phyloP scores from a whole-genome alignment of 495 filamentous ascomycete species.

The Rusavskia elegans region DNA sequence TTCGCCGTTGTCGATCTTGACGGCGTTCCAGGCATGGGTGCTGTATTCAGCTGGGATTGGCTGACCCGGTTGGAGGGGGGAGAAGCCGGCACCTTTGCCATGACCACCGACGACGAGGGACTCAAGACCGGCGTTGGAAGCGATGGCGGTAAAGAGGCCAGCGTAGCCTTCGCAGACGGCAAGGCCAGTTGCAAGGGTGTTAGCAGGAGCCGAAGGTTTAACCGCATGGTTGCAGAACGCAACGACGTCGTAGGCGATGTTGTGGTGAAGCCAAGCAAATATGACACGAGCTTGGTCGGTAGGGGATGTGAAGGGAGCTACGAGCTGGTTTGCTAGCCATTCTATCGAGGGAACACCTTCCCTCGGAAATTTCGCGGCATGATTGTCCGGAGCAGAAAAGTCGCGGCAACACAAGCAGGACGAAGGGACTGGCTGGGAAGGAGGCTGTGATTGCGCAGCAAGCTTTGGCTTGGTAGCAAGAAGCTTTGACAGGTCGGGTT shows the following conservation, averaged over 20 bases:
- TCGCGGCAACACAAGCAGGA: slow-evolving; percentile 72
- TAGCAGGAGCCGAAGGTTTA: slow-evolving; percentile 46
- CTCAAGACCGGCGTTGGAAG: slow-evolving; percentile 58
- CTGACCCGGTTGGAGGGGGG: slow-evolving; percentile 34
- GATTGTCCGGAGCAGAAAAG: slow-evolving; percentile 63
- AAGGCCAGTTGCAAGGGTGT: slow-evolving; percentile 53
- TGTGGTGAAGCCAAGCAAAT: slow-evolving; percentile 93
- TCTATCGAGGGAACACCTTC: slow-evolving; percentile 29
- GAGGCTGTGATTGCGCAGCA: slow-evolving; percentile 5
- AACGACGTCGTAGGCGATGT: slow-evolving; percentile 67
- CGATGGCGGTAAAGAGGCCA: slow-evolving; percentile 60
- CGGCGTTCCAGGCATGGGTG: slow-evolving; percentile 86
- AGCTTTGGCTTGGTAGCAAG: slow-evolving; percentile 37
- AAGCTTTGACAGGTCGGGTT: slow-evolving; percentile 40
- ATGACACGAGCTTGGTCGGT: slow-evolving; percentile 87
- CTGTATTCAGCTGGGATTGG: slow-evolving; percentile 39
- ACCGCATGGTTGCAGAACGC: slow-evolving; percentile 60
- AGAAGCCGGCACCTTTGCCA: slow-evolving; percentile 73
- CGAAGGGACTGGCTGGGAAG: slow-evolving; percentile 12
- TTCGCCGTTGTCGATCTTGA: slow-evolving; percentile 64
- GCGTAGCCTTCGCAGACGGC: slow-evolving; percentile 92
- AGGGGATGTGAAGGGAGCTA: slow-evolving; percentile 55
- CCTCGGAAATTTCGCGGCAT: slow-evolving; percentile 64
- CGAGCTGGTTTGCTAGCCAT: slow-evolving; percentile 63
- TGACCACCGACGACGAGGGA: slow-evolving; percentile 55